Percentiles rank a stretch among this genome's conserved stretches.
Evolutionary conservation across 1,284 basidiomycete species (phyloP).

Genomic region (Marasmius sp.): DNA sequence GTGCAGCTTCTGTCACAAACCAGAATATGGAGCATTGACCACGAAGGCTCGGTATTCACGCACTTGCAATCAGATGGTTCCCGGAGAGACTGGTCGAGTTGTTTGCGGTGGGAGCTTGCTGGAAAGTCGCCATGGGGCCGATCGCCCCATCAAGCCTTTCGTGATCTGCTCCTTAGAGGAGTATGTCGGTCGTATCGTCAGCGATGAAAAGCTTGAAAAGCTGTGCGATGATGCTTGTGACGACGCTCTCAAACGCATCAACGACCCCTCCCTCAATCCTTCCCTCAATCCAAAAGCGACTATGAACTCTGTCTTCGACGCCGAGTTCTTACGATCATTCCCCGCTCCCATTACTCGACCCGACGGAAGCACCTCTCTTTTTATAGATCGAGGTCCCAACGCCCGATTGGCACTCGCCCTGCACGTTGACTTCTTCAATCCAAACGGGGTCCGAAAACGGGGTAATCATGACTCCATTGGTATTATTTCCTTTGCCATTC

Average conservation of each 20-base stretch:
- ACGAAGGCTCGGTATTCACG: too few species aligned
- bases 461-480: constrained; percentile 3
- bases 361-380: constrained; percentile 4
- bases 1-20: too few species aligned
- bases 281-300: not conserved
- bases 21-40: too few species aligned
- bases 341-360: too few species aligned
- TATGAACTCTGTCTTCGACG: constrained; percentile 1
- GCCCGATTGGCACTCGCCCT: constrained; percentile 1
- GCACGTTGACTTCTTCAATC: constrained; percentile 11
- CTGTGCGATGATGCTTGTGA: not conserved
- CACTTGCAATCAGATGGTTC: too few species aligned
- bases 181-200: too few species aligned
- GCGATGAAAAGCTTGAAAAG: too few species aligned
- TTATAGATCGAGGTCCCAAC: constrained; percentile 4
- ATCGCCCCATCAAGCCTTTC: too few species aligned
- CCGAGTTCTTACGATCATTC: not conserved
- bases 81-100: too few species aligned
- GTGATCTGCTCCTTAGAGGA: too few species aligned
- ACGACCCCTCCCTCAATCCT: not conserved
- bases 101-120: too few species aligned
- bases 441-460: not conserved
- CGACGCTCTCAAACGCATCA: not conserved
- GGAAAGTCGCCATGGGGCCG: too few species aligned
- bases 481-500: constrained; percentile 3